Percentiles rank a stretch among this genome's conserved stretches.
Evolutionary conservation across 2,329 filamentous ascomycete species (phyloP).

Genomic region (Zymoseptoria crescenta): DNA sequence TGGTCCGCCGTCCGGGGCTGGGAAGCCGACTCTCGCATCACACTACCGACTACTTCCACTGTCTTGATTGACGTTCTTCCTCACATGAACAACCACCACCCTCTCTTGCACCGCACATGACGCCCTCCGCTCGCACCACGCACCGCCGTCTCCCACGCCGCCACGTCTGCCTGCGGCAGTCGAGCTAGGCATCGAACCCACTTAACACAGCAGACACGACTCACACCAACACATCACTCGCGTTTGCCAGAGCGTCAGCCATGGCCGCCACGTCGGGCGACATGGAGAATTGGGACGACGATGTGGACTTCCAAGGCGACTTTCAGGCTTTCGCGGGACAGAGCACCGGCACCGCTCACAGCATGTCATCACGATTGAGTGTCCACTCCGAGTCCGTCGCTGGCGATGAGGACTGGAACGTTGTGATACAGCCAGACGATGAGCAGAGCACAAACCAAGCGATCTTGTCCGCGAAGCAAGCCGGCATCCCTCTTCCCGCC

Average conservation of each 20-base stretch:
- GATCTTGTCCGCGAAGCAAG: slow-evolving; percentile 76
- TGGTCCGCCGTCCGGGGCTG: too few relatives aligned
- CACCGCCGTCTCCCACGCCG: neutral
- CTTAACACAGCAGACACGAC: neutral
- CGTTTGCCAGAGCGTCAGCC: slow-evolving; percentile 5
- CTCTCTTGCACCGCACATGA: slow-evolving; percentile 2
- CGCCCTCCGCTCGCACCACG: slow-evolving; percentile 1
- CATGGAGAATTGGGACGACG: slow-evolving; percentile 61
- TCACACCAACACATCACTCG: neutral
- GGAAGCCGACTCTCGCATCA: too few relatives aligned
- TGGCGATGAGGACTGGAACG: slow-evolving; percentile 78
- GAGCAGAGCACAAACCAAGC: slow-evolving; percentile 76
- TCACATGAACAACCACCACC: neutral
- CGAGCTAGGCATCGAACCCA: neutral
- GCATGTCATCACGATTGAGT: slow-evolving; percentile 69
- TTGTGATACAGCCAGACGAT: slow-evolving; percentile 77
- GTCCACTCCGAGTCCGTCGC: slow-evolving; percentile 64
- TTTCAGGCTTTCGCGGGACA: slow-evolving; percentile 42
- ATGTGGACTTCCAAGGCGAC: slow-evolving; percentile 53
- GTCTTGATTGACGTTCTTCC: neutral
- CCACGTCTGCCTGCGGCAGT: neutral
- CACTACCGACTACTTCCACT: neutral
- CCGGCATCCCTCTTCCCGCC: slow-evolving; percentile 82
- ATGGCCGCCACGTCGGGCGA: slow-evolving; percentile 51
- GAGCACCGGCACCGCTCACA: slow-evolving; percentile 63